Evolutionary conservation across 495 filamentous ascomycete genomes (phyloP), one percentile per base, ranked within the genome.

Genomic region (Annulohypoxylon moriforme): DNA sequence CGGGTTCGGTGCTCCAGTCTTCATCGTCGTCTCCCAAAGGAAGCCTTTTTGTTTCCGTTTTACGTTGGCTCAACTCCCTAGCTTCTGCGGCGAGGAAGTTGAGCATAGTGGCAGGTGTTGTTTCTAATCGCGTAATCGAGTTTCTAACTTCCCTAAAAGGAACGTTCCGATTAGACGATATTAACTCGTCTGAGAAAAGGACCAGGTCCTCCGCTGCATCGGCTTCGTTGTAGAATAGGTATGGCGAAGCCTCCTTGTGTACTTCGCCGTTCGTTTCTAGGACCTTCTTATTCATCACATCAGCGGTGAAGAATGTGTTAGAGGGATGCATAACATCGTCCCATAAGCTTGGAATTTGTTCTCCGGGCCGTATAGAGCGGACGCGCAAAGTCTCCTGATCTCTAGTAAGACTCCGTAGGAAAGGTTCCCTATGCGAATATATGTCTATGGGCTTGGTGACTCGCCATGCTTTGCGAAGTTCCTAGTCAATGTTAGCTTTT

Each of bases 181-280:
- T 40, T 1, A 59, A 22, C 62, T 84, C 81, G 49, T 86, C 80
- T 1, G 81, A 78, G 65, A 87, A 85, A 10, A 87, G 68, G 8
- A 85, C 63, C 11, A 69, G 62, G 38, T 87, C 84, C 68, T 87
- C 85, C 5, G 80, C 76, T 4, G 67, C 80, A 56, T 87, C 82
- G 10, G 80, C 77, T 61, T 85, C 77, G 46, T 80, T 81, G 64
- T 86, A 87, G 64, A 79, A 81, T 3, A 69, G 33, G 11, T 76
- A 75, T 42, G 69, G 71, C 16, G 71, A 67, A 13, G 67, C 49
- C 2, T 73, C 50, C 14, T 16, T 52, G 44, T 64, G 53, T 9
- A 9, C 33, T 16, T 76, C 50, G 25, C 71, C 64, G 25, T 24
- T 44, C 11, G 63, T 64, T 42, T 65, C 44, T 42, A 59, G 65